Conservation (phyloP, 75 land plant genomes). For the Cupressus sempervirens region DNA sequence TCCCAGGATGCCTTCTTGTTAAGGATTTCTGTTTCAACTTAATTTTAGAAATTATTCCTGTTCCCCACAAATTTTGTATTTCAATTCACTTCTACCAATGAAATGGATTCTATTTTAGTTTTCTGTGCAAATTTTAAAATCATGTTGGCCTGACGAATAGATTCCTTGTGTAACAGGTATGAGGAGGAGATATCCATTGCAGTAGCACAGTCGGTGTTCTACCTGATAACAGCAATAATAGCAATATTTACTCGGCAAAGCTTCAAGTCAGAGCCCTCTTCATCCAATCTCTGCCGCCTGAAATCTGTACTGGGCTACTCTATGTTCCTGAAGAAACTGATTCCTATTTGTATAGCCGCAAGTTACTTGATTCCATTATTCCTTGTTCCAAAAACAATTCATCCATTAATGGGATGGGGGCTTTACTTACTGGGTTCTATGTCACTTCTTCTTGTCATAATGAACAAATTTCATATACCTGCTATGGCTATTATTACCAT, state of each 20-base stretch:
- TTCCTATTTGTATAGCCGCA: neutral
- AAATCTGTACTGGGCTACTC: neutral
- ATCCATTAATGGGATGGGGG: slow-evolving; percentile 82
- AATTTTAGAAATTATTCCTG: too few species aligned
- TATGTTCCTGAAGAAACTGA: neutral
- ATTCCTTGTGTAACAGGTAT: neutral
- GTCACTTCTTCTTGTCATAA: slow-evolving; percentile 40
- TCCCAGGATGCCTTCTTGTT: too few species aligned
- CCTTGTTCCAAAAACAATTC: slow-evolving; percentile 66
- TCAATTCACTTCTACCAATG: too few species aligned
- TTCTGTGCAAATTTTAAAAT: neutral
- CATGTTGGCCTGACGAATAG: too few species aligned
- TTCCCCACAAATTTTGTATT: neutral
- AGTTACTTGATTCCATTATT: slow-evolving; percentile 37
- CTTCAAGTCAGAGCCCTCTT: neutral
- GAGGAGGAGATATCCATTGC: neutral
- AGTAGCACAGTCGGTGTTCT: neutral
- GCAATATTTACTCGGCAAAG: neutral
- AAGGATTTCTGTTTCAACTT: too few species aligned
- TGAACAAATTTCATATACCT: slow-evolving; percentile 57
- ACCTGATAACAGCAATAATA: neutral
- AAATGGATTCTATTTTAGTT: too few species aligned
- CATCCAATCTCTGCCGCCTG: neutral
- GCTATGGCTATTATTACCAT: slow-evolving; percentile 42
- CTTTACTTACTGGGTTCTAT: slow-evolving; percentile 70